Base-by-base conservation (phyloP, 352 stramenopile species). In the Blastocystis sp. region DNA sequence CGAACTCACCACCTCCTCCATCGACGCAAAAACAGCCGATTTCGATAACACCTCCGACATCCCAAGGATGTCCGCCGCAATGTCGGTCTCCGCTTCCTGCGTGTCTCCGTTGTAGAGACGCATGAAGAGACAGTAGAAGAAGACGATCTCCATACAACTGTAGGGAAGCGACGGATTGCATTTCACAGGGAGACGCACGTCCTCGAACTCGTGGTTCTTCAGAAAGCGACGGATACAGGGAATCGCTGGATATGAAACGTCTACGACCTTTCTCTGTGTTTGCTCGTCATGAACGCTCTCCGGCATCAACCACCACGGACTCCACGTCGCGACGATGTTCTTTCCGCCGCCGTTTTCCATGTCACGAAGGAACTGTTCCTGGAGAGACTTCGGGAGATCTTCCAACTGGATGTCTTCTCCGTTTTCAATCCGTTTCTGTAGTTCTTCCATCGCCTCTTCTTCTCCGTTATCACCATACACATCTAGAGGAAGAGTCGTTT, bases 261-360 rank as follows among this genome's bases (percentile, higher is more conserved):
- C 3, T 14, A 59, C 51, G 24, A 53, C 27, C 27, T 48, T 29
- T 29, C 24, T 27, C 54, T 64, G 54, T 29, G n/a, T 42, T 18
- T 16, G 4, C 9, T 40, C 18, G 14, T 57, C 57, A 36, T 78
- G 67, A 3, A n/a, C 32, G 7, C 1, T 18, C 24, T 78, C 67
- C 4, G 67, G 24, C 42, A 57, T 78, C 21, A 78, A 40, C 73
- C 73, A 84, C 73, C 73, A 84, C 3, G 73, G 73, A 24, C 21
- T 84, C 73, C 73, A 84, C 29, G 29, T 34, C 9, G 51, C 42
- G 32, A 84, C 32, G 6, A 73, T 11, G n/a, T 27, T 14, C 11
- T 69, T 72, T 7, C 42, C 9, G 29, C 29, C 36, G 9, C 73
- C 73, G n/a, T 84, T 84, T 40, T 27, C 42, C 21, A 84, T 42